These are phyloP conservation scores for Pilasporangium apinafurcum DNA, from an alignment of 352 stramenopile genomes.

Conservation along the genomic window DNA sequence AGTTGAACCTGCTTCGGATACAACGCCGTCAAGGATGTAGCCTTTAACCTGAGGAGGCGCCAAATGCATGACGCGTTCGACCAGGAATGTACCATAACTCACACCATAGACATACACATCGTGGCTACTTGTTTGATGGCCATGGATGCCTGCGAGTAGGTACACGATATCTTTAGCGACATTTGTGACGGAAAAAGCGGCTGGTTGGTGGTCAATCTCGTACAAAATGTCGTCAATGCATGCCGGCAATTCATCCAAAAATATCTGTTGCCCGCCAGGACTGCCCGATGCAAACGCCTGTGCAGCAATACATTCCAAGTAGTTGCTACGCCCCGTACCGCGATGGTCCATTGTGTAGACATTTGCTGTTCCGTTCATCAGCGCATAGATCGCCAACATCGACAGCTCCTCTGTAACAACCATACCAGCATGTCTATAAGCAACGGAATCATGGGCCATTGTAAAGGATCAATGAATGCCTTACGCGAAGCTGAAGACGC, in stretches of 20 bases:
- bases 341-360: constrained; percentile 56
- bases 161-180: constrained; percentile 23
- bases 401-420: constrained; percentile 14
- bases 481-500: constrained; percentile 12
- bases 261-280: constrained; percentile 9
- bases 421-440: neutral
- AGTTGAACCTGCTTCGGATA: constrained; percentile 1
- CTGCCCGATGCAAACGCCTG: constrained; percentile 16
- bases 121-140: neutral
- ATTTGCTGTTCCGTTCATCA: constrained; percentile 8
- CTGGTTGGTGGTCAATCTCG: constrained; percentile 27
- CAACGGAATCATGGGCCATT: neutral
- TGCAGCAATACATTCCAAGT: constrained; percentile 30
- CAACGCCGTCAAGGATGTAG: constrained; percentile 24
- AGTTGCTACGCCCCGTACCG: constrained; percentile 32
- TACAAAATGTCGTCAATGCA: constrained; percentile 27
- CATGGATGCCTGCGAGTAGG: constrained; percentile 13
- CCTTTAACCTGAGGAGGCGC: constrained; percentile 13
- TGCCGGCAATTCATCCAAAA: constrained; percentile 12
- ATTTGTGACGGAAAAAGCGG: constrained; percentile 34
- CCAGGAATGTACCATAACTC: constrained; percentile 23
- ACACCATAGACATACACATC: constrained; percentile 23
- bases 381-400: constrained; percentile 11
- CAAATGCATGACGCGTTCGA: constrained; percentile 24
- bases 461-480: neutral